Conservation (phyloP, 2,329 filamentous ascomycete genomes). For the Xylariales sp. region DNA sequence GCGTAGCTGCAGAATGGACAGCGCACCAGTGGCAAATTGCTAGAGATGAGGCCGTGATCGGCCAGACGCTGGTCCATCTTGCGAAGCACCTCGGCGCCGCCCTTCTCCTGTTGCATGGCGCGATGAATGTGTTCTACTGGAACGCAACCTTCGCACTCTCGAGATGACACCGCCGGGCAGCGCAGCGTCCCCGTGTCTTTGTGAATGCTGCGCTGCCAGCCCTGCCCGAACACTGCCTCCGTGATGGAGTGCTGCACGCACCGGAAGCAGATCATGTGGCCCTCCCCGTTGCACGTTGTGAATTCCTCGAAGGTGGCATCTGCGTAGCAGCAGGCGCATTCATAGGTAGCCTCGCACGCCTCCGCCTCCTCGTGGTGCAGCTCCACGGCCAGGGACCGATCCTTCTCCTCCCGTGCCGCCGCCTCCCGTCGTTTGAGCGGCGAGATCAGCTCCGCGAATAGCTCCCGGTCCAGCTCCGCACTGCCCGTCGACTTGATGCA, state of each 20-base stretch:
- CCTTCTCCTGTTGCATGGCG: slow-evolving; percentile 66
- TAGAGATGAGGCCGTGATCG: slow-evolving; percentile 69
- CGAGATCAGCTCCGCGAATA: slow-evolving; percentile 52
- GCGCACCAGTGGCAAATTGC: slow-evolving; percentile 68
- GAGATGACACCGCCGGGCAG: slow-evolving; percentile 72
- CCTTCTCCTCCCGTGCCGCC: slow-evolving; percentile 41
- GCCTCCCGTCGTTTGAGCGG: slow-evolving; percentile 45
- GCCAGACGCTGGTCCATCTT: slow-evolving; percentile 78
- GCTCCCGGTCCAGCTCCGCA: slow-evolving; percentile 57
- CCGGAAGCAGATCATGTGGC: slow-evolving; percentile 73
- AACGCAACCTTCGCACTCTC: slow-evolving; percentile 72
- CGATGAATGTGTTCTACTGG: slow-evolving; percentile 64
- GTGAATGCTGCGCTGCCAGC: slow-evolving; percentile 80
- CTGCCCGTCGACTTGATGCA: slow-evolving; percentile 63
- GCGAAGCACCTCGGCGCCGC: slow-evolving; percentile 65
- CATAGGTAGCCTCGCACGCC: slow-evolving; percentile 50
- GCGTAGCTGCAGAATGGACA: slow-evolving; percentile 93
- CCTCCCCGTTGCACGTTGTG: slow-evolving; percentile 62
- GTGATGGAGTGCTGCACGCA: slow-evolving; percentile 79
- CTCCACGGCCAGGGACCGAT: slow-evolving; percentile 46
- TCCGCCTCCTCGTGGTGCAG: slow-evolving; percentile 59
- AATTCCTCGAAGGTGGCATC: slow-evolving; percentile 70
- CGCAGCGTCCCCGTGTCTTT: slow-evolving; percentile 67
- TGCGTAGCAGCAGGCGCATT: slow-evolving; percentile 77
- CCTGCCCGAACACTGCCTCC: slow-evolving; percentile 90